Base-by-base conservation (phyloP, 768 basidiomycete species). In the Punctularia strigosozonata region DNA sequence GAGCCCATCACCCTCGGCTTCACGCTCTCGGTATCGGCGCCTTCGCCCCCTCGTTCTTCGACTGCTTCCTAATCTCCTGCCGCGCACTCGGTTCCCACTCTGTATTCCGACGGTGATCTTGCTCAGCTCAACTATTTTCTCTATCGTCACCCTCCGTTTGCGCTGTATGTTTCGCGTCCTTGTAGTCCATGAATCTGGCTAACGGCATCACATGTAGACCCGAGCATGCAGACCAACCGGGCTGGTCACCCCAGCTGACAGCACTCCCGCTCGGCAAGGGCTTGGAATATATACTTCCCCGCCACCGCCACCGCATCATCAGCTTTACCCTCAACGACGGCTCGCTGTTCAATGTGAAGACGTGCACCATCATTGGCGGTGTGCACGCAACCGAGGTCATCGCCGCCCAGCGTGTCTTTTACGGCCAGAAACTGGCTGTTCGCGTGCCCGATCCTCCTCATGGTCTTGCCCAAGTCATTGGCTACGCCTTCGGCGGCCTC, bases 281-380 rank as follows among this genome's bases (percentile, higher is more conserved):
- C 32, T 61, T 89, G 18, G 84, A 77, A 42, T 70, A 60, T 36
- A 53, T 75, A 39, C 72, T 87, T 18, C 86, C 85, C 2, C 72
- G 59, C 4, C 74, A 61, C 17, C 71, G 61, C 41, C 73, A 82
- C 68, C 73, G 64, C 37, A 77, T 73, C 15, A 80, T 75, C 59
- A 64, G 69, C 15, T 83, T 81, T 78, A 72, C 80, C 7, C 56
- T 86, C 36, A 87, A 80, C 47, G 77, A 78, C 0, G 89, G 88
- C 0, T n/a, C n/a, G n/a, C 86, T 82, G 2, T 92, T 91, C 66
- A 79, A 73, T 44, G 77, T 91, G 68, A 92, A 92, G 66, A 89
- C 91, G 53, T 89, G 91, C 50, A 77, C 84, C 43, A 77, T 75
- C 54, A 80, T 83, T 39, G 54, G 58, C 18, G 82, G 82, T 26